Base-by-base conservation (phyloP, 805 yeast genomes). In the Sugiyamaella valdiviana region DNA sequence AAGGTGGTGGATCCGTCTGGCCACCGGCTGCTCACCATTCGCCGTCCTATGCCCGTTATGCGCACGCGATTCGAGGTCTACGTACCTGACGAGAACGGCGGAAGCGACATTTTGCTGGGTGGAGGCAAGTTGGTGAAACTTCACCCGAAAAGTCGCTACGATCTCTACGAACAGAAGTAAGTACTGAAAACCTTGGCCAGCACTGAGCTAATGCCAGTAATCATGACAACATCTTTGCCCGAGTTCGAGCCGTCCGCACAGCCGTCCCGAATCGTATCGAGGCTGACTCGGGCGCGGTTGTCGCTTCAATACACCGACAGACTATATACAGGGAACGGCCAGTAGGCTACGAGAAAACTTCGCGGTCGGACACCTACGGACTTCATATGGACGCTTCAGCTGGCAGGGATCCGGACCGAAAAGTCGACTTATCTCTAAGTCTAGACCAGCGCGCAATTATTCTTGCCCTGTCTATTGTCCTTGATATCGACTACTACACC, bases 401-500 rank as follows among this genome's bases (percentile, higher is more conserved):
- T 83, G 55, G 74, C 71, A 2, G 86, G 83, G 71, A 69, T 29
- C 54, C 70, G 35, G 79, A 80, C 54, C 79, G 81, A 1, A 63
- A 69, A 2, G 73, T 75, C 2, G 68, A 78, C 0, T 39, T 63
- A 6, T 62, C 73, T 1, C 65, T 93, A 65, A 77, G 82, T 3
- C 67, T 88, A 38, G 95, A 85, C 62, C 85, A 93, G 65, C 77
- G 95, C 55, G 96, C 96, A 0, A 80, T 89, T 1, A 61, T 93
- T 63, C 71, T 93, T 48, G 95, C 87, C 0, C 85, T 84, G 51
- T 95, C 97, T 0, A 83, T 93, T 1, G 83, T 95, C 50, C 83
- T 93, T 51, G 99, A 93, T 65, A 93, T 88, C 65, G 99, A 93
- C 66, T n/a, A n/a, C n/a, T n/a, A n/a, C n/a, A n/a, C n/a, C n/a